A percentile compares a stretch with the other conserved stretches of the same genome.
phyloP scores from a whole-genome alignment of 192 early-diverging fungal genomes.

The Funneliformis mosseae region DNA sequence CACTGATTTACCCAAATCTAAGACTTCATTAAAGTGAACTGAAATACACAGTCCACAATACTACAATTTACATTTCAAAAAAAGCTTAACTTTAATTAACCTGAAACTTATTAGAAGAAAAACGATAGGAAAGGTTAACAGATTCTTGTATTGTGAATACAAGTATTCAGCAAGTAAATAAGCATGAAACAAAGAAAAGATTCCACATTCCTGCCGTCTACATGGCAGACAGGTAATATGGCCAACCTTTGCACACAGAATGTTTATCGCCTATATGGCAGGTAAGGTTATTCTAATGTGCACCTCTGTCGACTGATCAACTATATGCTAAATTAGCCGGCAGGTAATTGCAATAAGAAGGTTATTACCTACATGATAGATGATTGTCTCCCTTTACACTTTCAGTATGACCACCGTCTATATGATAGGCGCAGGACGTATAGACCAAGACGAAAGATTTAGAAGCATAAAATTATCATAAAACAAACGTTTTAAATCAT shows the following conservation, averaged over 20 bases:
- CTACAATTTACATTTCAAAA: too few species aligned
- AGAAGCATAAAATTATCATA: background rate
- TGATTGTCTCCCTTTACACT: constrained; percentile 29
- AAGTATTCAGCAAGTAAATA: background rate
- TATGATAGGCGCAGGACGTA: constrained; percentile 6
- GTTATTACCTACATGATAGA: constrained; percentile 32
- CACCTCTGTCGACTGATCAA: constrained; percentile 29
- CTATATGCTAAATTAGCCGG: constrained; percentile 33
- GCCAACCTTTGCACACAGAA: constrained; percentile 32
- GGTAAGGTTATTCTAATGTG: constrained; percentile 28
- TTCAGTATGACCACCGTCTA: constrained; percentile 30
- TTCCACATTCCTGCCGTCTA: constrained; percentile 27
- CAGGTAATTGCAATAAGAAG: constrained; percentile 32
- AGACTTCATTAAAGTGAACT: too few species aligned
- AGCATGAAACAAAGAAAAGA: background rate
- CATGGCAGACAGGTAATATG: constrained; percentile 20
- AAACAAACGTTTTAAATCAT: background rate
- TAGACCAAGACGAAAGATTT: constrained; percentile 6
- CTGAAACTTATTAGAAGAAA: too few species aligned
- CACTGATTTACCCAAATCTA: too few species aligned
- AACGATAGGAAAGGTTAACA: too few species aligned
- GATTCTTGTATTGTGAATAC: too few species aligned
- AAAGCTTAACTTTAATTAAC: too few species aligned
- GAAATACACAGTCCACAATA: too few species aligned
- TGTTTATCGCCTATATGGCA: constrained; percentile 34